Conservation (phyloP, 2,329 filamentous ascomycete species). For the Bipolaris gigantea region DNA sequence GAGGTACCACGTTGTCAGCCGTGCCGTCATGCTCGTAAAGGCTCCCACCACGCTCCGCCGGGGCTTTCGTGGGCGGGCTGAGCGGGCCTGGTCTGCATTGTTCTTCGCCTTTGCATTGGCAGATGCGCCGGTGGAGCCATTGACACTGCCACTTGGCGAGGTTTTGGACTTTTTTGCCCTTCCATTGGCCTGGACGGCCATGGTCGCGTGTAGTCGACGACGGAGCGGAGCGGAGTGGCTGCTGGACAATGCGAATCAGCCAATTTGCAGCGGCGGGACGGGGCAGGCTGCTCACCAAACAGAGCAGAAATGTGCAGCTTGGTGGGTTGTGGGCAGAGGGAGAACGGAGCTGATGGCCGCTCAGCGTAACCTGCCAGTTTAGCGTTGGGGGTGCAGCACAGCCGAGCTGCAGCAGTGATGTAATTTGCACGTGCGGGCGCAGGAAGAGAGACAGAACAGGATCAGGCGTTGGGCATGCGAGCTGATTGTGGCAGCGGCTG, state of each 20-base stretch:
- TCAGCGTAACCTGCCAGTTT: slow-evolving; percentile 12
- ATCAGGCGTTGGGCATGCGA: slow-evolving; percentile 15
- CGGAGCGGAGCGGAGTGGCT: slow-evolving; percentile 7
- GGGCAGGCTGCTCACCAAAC: slow-evolving; percentile 4
- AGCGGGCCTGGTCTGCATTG: slow-evolving; percentile 31
- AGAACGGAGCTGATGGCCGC: slow-evolving; percentile 16
- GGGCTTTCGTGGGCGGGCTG: slow-evolving; percentile 19
- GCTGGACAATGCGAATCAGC: slow-evolving; percentile 1
- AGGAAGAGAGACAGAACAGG: slow-evolving; percentile 12
- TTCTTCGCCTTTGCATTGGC: slow-evolving; percentile 34
- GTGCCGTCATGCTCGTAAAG: slow-evolving; percentile 38
- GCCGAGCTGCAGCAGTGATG: slow-evolving; percentile 29
- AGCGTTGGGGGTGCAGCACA: slow-evolving; percentile 18
- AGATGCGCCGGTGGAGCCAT: slow-evolving; percentile 30
- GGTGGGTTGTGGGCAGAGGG: slow-evolving; percentile 14
- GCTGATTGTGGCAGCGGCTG: neutral
- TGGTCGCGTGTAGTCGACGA: slow-evolving; percentile 25
- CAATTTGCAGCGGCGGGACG: neutral
- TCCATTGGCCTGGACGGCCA: slow-evolving; percentile 45
- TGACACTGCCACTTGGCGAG: slow-evolving; percentile 26
- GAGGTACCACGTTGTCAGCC: slow-evolving; percentile 79
- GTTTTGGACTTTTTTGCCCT: slow-evolving; percentile 43
- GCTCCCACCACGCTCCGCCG: slow-evolving; percentile 29
- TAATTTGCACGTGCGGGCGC: slow-evolving; percentile 34
- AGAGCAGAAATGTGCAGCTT: slow-evolving; percentile 4